These are phyloP conservation scores for Leccinellum luteum DNA, from an alignment of 768 basidiomycete genomes.

Conservation along the genomic window DNA sequence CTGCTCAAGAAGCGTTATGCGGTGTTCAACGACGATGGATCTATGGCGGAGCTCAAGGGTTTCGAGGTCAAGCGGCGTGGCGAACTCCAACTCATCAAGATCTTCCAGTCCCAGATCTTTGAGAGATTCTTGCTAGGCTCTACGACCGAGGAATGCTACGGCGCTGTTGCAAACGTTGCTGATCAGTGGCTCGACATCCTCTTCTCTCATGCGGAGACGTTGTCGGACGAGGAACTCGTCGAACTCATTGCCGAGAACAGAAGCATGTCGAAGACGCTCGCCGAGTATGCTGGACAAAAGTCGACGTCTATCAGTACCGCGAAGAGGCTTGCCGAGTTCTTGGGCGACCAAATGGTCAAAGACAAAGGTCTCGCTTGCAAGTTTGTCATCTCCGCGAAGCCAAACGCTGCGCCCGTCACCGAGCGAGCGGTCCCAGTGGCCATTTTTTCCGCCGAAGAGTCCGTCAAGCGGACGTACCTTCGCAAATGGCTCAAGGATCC, in stretches of 20 bases:
- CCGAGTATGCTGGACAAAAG: slow-evolving; percentile 95
- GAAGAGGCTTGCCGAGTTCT: slow-evolving; percentile 89
- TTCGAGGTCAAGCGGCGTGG: slow-evolving; percentile 99
- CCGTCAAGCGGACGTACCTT: slow-evolving; percentile 84
- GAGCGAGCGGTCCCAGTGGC: slow-evolving; percentile 96
- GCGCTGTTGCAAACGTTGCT: slow-evolving; percentile 88
- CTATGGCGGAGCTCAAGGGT: slow-evolving; percentile 96
- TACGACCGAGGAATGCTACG: slow-evolving; percentile 94
- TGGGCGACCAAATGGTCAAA: slow-evolving; percentile 98
- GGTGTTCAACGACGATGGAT: slow-evolving; percentile 97
- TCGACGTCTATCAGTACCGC: slow-evolving; percentile 99
- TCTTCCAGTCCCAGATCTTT: slow-evolving; percentile 98
- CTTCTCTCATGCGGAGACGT: slow-evolving; percentile 77
- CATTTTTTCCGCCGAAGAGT: slow-evolving; percentile 95
- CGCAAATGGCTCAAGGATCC: slow-evolving; percentile 98
- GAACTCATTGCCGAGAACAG: slow-evolving; percentile 98
- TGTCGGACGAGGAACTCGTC: slow-evolving; percentile 89
- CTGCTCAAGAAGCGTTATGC: slow-evolving; percentile 98
- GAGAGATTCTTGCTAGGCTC: slow-evolving; percentile 93
- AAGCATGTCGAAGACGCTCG: slow-evolving; percentile 95
- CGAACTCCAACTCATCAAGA: slow-evolving; percentile 97
- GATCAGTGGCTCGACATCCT: slow-evolving; percentile 98
- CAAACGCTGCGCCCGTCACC: slow-evolving; percentile 90
- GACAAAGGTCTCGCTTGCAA: slow-evolving; percentile 99
- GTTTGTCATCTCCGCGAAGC: slow-evolving; percentile 96